Percentiles rank a stretch among this genome's conserved stretches.
Evolutionary conservation across 352 stramenopile genomes (phyloP).

Genomic region (Peronosclerospora sorghi): DNA sequence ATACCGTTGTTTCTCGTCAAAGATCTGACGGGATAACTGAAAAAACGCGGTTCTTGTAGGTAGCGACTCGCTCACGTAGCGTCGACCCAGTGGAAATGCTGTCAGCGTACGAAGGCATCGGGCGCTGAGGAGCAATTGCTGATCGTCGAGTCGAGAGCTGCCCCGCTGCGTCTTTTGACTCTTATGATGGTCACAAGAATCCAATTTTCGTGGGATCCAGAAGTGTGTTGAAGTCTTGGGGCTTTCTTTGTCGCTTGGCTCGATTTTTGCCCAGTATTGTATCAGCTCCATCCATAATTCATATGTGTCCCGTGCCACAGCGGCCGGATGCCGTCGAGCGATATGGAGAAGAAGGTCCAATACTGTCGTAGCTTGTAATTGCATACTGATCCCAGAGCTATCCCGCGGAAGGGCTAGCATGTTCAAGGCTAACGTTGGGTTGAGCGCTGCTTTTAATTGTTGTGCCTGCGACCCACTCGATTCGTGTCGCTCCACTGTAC

Average conservation of each 20-base stretch:
- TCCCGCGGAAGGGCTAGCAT: constrained; percentile 31
- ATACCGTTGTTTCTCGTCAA: constrained; percentile 21
- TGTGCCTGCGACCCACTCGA: constrained; percentile 5
- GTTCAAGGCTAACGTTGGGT: constrained; percentile 21
- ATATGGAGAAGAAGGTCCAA: constrained; percentile 38
- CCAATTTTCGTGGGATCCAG: constrained; percentile 10
- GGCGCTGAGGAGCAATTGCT: constrained; percentile 32
- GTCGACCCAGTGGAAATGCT: constrained; percentile 32
- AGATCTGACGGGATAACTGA: constrained; percentile 29
- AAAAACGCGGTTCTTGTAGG: constrained; percentile 47
- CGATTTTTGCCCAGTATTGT: constrained; percentile 23
- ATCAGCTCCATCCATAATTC: constrained; percentile 60
- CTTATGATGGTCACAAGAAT: constrained; percentile 1
- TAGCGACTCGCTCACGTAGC: constrained; percentile 36
- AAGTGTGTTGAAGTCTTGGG: constrained; percentile 2
- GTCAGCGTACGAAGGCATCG: constrained; percentile 46
- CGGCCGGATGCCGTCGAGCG: constrained; percentile 21
- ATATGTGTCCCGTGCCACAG: constrained; percentile 31
- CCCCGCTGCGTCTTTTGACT: not conserved
- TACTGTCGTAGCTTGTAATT: constrained; percentile 34
- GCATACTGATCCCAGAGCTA: constrained; percentile 15
- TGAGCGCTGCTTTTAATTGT: constrained; percentile 27
- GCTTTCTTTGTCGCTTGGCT: constrained; percentile 1
- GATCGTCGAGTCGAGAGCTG: constrained; percentile 1
- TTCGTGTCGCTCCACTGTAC: constrained; percentile 15